Evolutionary conservation across 179 eudicot genomes (phyloP).

Genomic region (Beta corolliflora): DNA sequence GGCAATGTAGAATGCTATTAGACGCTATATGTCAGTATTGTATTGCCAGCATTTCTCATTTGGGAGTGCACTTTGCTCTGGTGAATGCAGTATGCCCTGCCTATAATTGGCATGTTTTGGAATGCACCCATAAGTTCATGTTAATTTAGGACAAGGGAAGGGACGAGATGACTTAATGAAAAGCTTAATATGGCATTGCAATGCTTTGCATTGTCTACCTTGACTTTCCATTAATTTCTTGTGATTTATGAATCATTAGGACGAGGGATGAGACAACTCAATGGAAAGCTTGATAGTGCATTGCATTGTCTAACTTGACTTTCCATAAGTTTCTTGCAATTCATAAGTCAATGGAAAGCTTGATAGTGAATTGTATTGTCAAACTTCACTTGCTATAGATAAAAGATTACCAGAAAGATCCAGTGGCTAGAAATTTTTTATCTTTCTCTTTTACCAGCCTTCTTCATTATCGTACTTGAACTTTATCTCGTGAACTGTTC

Average conservation of each 20-base stretch:
- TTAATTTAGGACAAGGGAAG: too few species aligned
- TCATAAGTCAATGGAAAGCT: not conserved
- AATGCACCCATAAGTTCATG: too few species aligned
- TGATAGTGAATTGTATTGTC: not conserved
- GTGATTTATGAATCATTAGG: not conserved
- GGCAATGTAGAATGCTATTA: not conserved
- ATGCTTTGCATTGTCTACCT: too few species aligned
- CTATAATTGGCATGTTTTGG: not conserved
- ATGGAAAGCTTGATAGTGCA: not conserved
- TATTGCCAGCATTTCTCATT: not conserved
- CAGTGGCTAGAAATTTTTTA: not conserved
- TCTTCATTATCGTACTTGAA: not conserved
- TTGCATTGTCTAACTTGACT: too few species aligned
- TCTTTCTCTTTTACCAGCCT: not conserved
- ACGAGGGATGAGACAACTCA: not conserved
- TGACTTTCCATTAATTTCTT: not conserved
- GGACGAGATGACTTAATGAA: too few species aligned
- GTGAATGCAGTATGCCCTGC: not conserved
- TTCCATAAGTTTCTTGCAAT: too few species aligned
- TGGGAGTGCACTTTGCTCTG: not conserved
- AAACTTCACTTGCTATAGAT: not conserved
- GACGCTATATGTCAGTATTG: not conserved
- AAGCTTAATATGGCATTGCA: too few species aligned
- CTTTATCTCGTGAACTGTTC: not conserved
- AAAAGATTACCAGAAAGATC: not conserved